Base-by-base conservation (phyloP, 2,329 filamentous ascomycete species). In the Alternaria consortialis region DNA sequence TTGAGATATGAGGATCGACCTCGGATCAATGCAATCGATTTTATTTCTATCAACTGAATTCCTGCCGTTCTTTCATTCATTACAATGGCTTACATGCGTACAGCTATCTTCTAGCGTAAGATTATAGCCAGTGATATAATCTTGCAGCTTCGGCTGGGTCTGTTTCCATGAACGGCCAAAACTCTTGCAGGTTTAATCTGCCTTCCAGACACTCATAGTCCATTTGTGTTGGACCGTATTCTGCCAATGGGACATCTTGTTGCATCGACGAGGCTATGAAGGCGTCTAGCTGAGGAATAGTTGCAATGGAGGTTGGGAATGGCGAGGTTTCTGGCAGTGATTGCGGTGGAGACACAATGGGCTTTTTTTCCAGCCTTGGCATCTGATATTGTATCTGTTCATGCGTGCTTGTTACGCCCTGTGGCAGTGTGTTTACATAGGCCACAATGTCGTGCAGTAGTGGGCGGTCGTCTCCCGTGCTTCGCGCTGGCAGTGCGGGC, bases 361-460 rank as follows among this genome's bases (percentile, higher is more conserved):
- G 29, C n/a, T 29, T 29, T 7, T 12, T 44, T 7, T 20, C 11
- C n/a, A 2, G 54, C 54, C 9, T 43, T n/a, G 5, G 2, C 7
- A 37, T 48, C 46, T 57, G 7, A 7, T n/a, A 32, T 40, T 51
- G 31, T 9, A 31, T 5, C 37, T 44, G 23, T 11, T 51, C 12
- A 11, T 39, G 17, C 4, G 2, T 51, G 3, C 13, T 37, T 44
- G 5, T 17, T 2, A 23, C 39, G 0, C 7, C 6, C 9, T 5
- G 7, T n/a, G 15, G 46, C 1, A 31, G 31, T 44, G 46, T 43
- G 9, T 37, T 37, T 1, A 58, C 8, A 20, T 58, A 53, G 23
- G 8, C 47, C 3, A 58, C 2, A 13, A 47, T 58, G 17, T 58
- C 25, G n/a, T 58, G 27, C 8, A 58, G 25, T 5, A 58, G 47